Conservation (phyloP, 805 yeast genomes). For the Wickerhamomyces rabaulensis region DNA sequence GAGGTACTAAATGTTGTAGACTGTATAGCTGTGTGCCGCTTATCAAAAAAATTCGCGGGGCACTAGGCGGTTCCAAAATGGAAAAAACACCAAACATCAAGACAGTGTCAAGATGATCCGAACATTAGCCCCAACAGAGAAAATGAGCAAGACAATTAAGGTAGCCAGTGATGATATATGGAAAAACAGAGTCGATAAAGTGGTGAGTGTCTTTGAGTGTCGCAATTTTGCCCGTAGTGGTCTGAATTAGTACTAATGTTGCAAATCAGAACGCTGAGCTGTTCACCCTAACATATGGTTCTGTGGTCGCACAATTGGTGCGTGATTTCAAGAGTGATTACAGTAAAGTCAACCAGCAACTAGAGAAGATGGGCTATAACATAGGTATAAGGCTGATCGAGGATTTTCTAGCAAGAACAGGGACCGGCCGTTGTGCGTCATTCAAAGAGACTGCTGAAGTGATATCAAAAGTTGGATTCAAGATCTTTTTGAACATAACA, state of each 20-base stretch:
- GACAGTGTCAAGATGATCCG: not conserved
- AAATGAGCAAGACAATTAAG: slow-evolving; percentile 36
- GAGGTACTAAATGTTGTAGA: not conserved
- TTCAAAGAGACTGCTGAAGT: slow-evolving; percentile 87
- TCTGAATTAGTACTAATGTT: not conserved
- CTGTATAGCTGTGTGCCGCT: slow-evolving; percentile 1
- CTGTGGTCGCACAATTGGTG: slow-evolving; percentile 87
- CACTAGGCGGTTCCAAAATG: not conserved
- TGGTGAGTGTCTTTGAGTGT: slow-evolving; percentile 42
- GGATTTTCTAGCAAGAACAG: slow-evolving; percentile 86
- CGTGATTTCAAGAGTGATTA: slow-evolving; percentile 77
- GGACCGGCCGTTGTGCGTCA: slow-evolving; percentile 72
- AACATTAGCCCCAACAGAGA: not conserved
- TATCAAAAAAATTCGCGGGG: not conserved
- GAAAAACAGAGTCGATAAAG: slow-evolving; percentile 83
- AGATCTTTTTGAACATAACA: slow-evolving; percentile 75
- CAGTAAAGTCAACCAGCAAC: slow-evolving; percentile 70
- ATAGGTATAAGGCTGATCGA: slow-evolving; percentile 89
- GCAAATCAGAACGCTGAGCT: slow-evolving; percentile 70
- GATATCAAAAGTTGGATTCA: slow-evolving; percentile 82
- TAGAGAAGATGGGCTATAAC: slow-evolving; percentile 92
- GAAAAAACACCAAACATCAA: not conserved
- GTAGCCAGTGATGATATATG: slow-evolving; percentile 82
- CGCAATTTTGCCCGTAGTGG: not conserved
- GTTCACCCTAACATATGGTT: slow-evolving; percentile 92